Percentiles rank a stretch among this genome's conserved stretches.
phyloP scores from a whole-genome alignment of 75 land plant genomes.

The Cryptomeria japonica region DNA sequence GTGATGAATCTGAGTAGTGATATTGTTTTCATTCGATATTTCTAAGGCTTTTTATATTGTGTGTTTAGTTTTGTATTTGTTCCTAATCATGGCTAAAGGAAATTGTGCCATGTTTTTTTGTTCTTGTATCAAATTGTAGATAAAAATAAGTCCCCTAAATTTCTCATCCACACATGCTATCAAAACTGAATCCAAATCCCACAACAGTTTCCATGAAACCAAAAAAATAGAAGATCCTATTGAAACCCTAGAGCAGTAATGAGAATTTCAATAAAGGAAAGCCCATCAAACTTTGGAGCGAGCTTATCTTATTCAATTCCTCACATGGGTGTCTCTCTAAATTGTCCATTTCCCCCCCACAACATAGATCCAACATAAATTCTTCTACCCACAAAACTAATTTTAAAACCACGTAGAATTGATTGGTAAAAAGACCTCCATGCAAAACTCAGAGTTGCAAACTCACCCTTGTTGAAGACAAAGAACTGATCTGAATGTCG shows the following conservation, averaged over 20 bases:
- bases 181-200: background rate
- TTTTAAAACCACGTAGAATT: background rate
- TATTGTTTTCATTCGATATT: no score
- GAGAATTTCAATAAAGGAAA: slow-evolving; percentile 42
- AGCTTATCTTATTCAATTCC: slow-evolving; percentile 15
- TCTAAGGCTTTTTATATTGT: no score
- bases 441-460: background rate
- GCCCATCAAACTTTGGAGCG: slow-evolving; percentile 40
- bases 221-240: no score
- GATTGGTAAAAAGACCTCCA: background rate
- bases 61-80: no score
- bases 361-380: background rate
- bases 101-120: no score
- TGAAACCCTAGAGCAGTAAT: slow-evolving; percentile 25
- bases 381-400: background rate
- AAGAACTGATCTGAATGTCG: background rate
- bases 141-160: no score
- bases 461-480: background rate
- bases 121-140: no score
- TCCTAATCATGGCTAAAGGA: no score
- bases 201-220: background rate
- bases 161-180: background rate
- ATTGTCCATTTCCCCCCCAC: background rate
- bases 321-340: background rate
- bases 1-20: no score